Evolutionary conservation across 2,329 filamentous ascomycete genomes (phyloP).

Genomic region (Penicillium sp.): DNA sequence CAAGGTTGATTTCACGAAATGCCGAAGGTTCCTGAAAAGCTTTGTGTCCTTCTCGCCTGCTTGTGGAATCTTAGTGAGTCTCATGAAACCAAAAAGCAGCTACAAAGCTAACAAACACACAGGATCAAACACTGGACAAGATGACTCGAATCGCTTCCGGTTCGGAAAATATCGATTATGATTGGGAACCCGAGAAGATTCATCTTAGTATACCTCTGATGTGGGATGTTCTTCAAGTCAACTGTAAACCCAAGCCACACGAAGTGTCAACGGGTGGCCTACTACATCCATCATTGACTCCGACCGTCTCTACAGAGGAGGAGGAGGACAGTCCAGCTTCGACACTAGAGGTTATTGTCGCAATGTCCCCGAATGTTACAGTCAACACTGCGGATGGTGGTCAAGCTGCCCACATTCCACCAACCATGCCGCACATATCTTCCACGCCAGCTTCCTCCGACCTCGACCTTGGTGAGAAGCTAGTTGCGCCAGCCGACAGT

Average conservation of each 20-base stretch:
- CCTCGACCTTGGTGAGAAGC: constrained; percentile 20
- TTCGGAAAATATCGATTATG: constrained; percentile 49
- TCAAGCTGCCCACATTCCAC: constrained; percentile 48
- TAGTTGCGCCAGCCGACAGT: constrained; percentile 34
- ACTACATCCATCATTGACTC: constrained; percentile 43
- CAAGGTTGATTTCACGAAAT: constrained; percentile 53
- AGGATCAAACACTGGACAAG: constrained; percentile 51
- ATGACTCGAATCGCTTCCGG: constrained; percentile 53
- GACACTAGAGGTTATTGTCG: constrained; percentile 51
- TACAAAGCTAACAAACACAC: constrained; percentile 6
- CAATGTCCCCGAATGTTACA: constrained; percentile 52
- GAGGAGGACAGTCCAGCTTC: constrained; percentile 36
- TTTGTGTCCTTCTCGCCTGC: constrained; percentile 50
- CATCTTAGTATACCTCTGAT: constrained; percentile 54
- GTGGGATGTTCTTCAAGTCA: constrained; percentile 55
- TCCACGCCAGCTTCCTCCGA: constrained; percentile 14
- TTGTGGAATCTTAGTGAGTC: constrained; percentile 47
- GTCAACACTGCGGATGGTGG: constrained; percentile 54
- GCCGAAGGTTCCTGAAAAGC: constrained; percentile 49
- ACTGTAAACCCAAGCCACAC: constrained; percentile 40
- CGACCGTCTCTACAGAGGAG: constrained; percentile 34
- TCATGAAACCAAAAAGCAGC: background rate
- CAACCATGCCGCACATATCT: constrained; percentile 17
- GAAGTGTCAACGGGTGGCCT: constrained; percentile 41
- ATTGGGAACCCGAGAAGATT: constrained; percentile 55